phyloP scores from a whole-genome alignment of 139 green algal genomes.

The Chlamydomonas schloesseri region DNA sequence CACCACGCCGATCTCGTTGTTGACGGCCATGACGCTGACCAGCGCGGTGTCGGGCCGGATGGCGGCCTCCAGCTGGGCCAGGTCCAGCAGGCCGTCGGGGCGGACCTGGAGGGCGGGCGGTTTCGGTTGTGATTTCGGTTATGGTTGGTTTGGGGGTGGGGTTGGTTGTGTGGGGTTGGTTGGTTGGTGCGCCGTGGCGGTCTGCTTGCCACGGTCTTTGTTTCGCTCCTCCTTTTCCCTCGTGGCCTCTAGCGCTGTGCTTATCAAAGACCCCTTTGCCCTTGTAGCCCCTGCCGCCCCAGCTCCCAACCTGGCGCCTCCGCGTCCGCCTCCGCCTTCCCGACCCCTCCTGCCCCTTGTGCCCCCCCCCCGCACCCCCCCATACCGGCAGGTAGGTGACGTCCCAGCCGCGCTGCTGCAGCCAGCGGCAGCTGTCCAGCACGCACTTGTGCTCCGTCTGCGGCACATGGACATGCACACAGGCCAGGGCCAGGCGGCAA shows the following conservation, averaged over 20 bases:
- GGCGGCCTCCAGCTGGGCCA: constrained; percentile 69
- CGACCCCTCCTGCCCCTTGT: too few species aligned
- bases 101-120: neutral
- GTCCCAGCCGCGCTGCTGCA: constrained; percentile 93
- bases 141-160: neutral
- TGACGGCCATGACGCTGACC: constrained; percentile 96
- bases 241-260: too few species aligned
- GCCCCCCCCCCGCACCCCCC: too few species aligned
- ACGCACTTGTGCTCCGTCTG: constrained; percentile 99
- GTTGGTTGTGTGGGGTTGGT: neutral
- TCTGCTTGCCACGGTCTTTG: too few species aligned
- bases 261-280: too few species aligned
- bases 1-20: constrained; percentile 98
- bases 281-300: too few species aligned
- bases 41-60: constrained; percentile 92
- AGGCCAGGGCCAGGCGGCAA: neutral
- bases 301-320: too few species aligned
- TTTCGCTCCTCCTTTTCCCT: too few species aligned
- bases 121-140: neutral
- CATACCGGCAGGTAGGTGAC: constrained; percentile 98
- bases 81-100: constrained; percentile 87
- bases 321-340: too few species aligned
- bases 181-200: too few species aligned
- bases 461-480: neutral
- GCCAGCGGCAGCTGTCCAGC: constrained; percentile 87